Base-by-base conservation (phyloP, 495 filamentous ascomycete genomes). In the Diplogelasinospora grovesii region DNA sequence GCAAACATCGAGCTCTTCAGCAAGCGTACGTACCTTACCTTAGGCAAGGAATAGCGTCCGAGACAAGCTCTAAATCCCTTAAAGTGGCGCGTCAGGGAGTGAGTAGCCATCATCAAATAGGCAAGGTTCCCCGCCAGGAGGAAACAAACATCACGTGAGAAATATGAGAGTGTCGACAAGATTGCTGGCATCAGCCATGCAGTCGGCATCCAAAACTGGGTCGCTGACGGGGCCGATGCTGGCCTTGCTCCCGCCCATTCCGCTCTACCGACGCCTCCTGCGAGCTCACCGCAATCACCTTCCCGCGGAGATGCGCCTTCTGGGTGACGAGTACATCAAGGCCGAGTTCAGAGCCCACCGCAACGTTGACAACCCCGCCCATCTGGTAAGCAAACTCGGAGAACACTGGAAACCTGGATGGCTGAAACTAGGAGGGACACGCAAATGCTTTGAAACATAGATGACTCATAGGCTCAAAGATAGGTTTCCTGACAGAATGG, bases 401-500 rank as follows among this genome's bases (percentile, higher is more conserved):
- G n/a, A n/a, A n/a, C n/a, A n/a, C n/a, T n/a, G n/a, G 18, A 16
- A 5, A 14, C 5, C 16, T 7, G 14, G 8, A 8, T 13, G 20
- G 22, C 16, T 27, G 7, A 39, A 20, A 29, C 10, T 4, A 10
- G 36, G 10, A 22, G 15, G 8, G 9, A 48, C 19, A n/a, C n/a
- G n/a, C n/a, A n/a, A n/a, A n/a, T n/a, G n/a, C n/a, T n/a, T n/a
- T n/a, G n/a, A n/a, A n/a, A n/a, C n/a, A n/a, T n/a, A n/a, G n/a
- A n/a, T n/a, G n/a, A n/a, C n/a, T n/a, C n/a, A n/a, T 38, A n/a
- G 19, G 11, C 1, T 37, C 23, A 25, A 39, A 94, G 89, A 83
- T 96, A 48, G 92, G 92, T 3, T 98, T 98, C 56, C 69, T 97
- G 51, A 90, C 85, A 0, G 89, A 96, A 63, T 98, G 92, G 92